A percentile compares a stretch with the other conserved stretches of the same genome.
Evolutionary conservation across 2,329 filamentous ascomycete species (phyloP).

Genomic region (Aspergillus candidus): DNA sequence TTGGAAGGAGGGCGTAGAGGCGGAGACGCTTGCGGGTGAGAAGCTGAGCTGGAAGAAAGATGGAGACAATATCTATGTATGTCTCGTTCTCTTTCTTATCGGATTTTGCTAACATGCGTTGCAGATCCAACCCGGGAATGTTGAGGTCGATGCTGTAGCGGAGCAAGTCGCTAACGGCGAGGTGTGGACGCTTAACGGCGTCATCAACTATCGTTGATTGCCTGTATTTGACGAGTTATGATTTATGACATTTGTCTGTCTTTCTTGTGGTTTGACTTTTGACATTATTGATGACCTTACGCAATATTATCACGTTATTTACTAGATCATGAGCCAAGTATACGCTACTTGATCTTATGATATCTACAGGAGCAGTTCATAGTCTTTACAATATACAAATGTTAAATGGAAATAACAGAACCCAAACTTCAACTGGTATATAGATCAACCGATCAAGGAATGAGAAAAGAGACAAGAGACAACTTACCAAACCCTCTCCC

Average conservation of each 20-base stretch:
- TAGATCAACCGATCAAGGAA: too few relatives aligned
- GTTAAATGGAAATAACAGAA: too few relatives aligned
- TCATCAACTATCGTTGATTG: constrained; percentile 47
- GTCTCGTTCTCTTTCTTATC: constrained; percentile 24
- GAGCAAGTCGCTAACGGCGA: constrained; percentile 81
- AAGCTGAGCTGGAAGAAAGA: constrained; percentile 78
- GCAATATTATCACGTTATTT: too few relatives aligned
- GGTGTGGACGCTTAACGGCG: constrained; percentile 67
- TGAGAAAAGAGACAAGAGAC: too few relatives aligned
- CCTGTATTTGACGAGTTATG: constrained; percentile 3
- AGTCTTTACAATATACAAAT: too few relatives aligned
- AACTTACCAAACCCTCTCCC: too few relatives aligned
- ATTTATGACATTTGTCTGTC: not conserved
- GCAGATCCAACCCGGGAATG: constrained; percentile 62
- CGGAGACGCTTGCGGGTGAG: constrained; percentile 60
- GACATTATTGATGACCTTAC: too few relatives aligned
- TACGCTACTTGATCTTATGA: too few relatives aligned
- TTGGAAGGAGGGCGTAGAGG: constrained; percentile 64
- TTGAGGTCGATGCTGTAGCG: constrained; percentile 69
- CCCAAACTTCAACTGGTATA: too few relatives aligned
- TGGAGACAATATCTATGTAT: constrained; percentile 58
- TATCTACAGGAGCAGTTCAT: too few relatives aligned
- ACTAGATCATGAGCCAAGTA: too few relatives aligned
- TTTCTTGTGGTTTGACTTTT: too few relatives aligned
- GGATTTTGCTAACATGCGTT: constrained; percentile 3